Conservation (phyloP, 179 eudicot genomes). For the Actinidia polygama region DNA sequence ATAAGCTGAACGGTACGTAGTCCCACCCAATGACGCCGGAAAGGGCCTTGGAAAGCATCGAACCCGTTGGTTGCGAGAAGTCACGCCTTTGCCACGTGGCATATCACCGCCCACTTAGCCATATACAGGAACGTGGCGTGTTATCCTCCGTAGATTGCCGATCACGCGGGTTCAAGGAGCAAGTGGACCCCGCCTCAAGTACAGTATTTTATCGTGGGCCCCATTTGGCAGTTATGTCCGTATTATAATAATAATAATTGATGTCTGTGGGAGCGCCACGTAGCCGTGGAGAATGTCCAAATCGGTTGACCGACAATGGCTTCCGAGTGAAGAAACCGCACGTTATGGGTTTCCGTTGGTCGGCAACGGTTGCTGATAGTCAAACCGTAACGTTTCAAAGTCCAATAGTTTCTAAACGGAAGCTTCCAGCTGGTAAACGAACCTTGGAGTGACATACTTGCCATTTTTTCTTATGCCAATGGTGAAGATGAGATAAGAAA, state of each 20-base stretch:
- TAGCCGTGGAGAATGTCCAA: neutral
- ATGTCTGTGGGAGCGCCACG: neutral
- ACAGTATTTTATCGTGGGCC: neutral
- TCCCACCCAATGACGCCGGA: too few relatives aligned
- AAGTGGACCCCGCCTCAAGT: neutral
- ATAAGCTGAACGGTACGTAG: too few relatives aligned
- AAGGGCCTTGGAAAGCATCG: neutral
- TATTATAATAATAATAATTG: neutral
- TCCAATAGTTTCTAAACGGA: neutral
- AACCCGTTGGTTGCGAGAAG: neutral
- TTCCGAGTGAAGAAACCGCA: neutral
- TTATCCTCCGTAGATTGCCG: neutral
- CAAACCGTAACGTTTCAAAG: neutral
- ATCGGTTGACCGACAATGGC: neutral
- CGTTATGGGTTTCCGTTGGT: neutral
- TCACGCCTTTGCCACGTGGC: neutral
- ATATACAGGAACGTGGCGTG: neutral
- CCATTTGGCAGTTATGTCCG: too few relatives aligned
- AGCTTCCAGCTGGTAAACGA: neutral
- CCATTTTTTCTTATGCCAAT: too few relatives aligned
- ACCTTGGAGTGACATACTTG: too few relatives aligned
- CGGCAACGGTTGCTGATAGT: slow-evolving; percentile 5
- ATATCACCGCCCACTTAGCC: neutral
- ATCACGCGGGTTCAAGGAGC: neutral
- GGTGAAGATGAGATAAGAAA: too few relatives aligned